phyloP scores from a whole-genome alignment of 2,329 filamentous ascomycete genomes.

The Talaromyces albobiverticillius region DNA sequence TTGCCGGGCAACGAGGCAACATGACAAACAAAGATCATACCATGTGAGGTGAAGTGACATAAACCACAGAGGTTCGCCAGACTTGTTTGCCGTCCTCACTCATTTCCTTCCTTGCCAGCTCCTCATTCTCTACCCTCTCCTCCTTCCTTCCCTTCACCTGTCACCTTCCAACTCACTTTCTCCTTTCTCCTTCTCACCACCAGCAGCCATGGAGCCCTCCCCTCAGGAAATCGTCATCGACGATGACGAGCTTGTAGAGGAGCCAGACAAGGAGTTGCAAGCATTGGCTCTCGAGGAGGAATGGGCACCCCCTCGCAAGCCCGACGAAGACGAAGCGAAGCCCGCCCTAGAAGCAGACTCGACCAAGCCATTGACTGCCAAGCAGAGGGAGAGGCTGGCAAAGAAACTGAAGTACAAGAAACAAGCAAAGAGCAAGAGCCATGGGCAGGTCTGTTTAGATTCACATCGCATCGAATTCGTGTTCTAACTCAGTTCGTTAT shows the following conservation, averaged over 20 bases:
- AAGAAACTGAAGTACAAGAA: conserved; percentile 13
- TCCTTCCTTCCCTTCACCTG: no score
- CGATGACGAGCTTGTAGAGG: background rate
- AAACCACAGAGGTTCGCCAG: no score
- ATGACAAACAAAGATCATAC: background rate
- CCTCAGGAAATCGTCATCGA: background rate
- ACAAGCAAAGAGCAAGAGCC: conserved; percentile 10
- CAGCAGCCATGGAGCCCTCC: background rate
- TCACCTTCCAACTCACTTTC: no score
- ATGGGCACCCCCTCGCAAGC: background rate
- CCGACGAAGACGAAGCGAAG: background rate
- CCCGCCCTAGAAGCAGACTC: background rate
- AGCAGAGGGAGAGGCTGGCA: conserved; percentile 6
- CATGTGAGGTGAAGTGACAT: background rate
- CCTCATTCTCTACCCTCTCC: no score
- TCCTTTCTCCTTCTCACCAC: background rate
- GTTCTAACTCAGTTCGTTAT: background rate
- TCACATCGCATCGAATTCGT: background rate
- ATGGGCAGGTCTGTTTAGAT: conserved; percentile 9
- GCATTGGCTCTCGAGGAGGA: background rate
- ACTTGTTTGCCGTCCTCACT: no score
- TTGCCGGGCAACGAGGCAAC: background rate
- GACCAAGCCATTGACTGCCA: background rate
- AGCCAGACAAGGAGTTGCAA: background rate
- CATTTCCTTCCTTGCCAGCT: background rate